These are phyloP conservation scores for Fusarium tupiense DNA, from an alignment of 2,329 filamentous ascomycete genomes.

Conservation along the genomic window DNA sequence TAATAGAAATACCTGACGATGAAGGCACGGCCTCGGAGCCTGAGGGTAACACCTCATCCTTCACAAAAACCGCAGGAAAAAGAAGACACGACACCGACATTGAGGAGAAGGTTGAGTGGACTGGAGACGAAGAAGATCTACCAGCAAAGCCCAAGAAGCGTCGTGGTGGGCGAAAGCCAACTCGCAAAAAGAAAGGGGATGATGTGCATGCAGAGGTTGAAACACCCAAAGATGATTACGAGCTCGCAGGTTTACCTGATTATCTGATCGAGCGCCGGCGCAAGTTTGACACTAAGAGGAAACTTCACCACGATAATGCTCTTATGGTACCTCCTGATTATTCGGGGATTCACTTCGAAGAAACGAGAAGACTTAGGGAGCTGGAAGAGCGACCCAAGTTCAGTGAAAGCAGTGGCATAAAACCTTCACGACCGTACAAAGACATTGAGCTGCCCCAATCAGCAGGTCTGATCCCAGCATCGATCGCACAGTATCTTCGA, in stretches of 20 bases:
- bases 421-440: slow-evolving; percentile 74
- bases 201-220: slow-evolving; percentile 44
- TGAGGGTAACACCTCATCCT: slow-evolving; percentile 12
- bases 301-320: slow-evolving; percentile 71
- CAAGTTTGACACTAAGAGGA: slow-evolving; percentile 72
- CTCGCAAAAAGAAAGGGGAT: slow-evolving; percentile 40
- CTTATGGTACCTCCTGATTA: slow-evolving; percentile 82
- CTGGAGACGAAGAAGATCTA: slow-evolving; percentile 67
- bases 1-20: slow-evolving; percentile 45
- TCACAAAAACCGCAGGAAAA: slow-evolving; percentile 43
- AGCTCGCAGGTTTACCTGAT: slow-evolving; percentile 57
- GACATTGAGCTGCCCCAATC: slow-evolving; percentile 81
- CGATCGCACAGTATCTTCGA: slow-evolving; percentile 90
- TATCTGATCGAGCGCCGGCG: slow-evolving; percentile 78
- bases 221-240: slow-evolving; percentile 55
- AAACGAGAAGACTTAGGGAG: slow-evolving; percentile 44
- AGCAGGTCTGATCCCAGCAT: slow-evolving; percentile 82
- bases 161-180: slow-evolving; percentile 45
- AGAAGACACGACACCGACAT: slow-evolving; percentile 51
- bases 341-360: slow-evolving; percentile 76
- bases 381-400: slow-evolving; percentile 78
- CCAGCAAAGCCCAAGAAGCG: slow-evolving; percentile 64
- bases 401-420: slow-evolving; percentile 60
- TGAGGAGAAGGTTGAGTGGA: slow-evolving; percentile 61
- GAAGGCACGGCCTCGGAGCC: slow-evolving; percentile 34